Conservation (phyloP, 108 stramenopile species). For the Bacterosira constricta region DNA sequence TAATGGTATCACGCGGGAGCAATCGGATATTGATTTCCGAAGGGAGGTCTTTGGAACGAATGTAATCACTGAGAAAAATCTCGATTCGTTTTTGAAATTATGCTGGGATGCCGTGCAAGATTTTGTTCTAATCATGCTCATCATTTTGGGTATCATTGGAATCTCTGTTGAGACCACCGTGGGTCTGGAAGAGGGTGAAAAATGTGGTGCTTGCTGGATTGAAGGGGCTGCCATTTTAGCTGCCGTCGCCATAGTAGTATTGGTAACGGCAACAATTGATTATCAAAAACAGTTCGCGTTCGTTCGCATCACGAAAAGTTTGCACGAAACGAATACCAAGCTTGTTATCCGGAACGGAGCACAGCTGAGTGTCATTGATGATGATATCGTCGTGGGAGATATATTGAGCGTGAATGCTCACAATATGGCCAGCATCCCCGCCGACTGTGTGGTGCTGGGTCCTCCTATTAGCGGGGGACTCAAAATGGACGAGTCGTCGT, state of each 20-base stretch:
- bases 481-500: conserved; percentile 87
- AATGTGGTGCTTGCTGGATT: conserved; percentile 86
- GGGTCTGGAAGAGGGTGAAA: conserved; percentile 63
- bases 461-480: conserved; percentile 77
- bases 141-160: conserved; percentile 85
- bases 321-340: conserved; percentile 84
- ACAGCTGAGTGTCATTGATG: conserved; percentile 70
- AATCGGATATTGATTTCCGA: conserved; percentile 67
- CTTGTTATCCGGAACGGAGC: conserved; percentile 86
- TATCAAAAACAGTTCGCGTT: conserved; percentile 96
- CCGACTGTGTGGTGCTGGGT: conserved; percentile 93
- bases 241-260: conserved; percentile 88
- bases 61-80: conserved; percentile 70
- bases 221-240: conserved; percentile 93
- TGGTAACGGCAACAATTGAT: conserved; percentile 92
- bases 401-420: conserved; percentile 91
- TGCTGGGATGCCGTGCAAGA: conserved; percentile 95
- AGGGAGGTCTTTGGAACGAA: conserved; percentile 73
- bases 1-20: conserved; percentile 56
- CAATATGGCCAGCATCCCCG: conserved; percentile 85
- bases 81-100: conserved; percentile 77
- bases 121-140: conserved; percentile 91
- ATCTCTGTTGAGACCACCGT: conserved; percentile 77
- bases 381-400: conserved; percentile 98
- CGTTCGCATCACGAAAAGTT: conserved; percentile 73